Evolutionary conservation across 345 rosid genomes (phyloP).

Genomic region (Dipteronia dyeriana): DNA sequence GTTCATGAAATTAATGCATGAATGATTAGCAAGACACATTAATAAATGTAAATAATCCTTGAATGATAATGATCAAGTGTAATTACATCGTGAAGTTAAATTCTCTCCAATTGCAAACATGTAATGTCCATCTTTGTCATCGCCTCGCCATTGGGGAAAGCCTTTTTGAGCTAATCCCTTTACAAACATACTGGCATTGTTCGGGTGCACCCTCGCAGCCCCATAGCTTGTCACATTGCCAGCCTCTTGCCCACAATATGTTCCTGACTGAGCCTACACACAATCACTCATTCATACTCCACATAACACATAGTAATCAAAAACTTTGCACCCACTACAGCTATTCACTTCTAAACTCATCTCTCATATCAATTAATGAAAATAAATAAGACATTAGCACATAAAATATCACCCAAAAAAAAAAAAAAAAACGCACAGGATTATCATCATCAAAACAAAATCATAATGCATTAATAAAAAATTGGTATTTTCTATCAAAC

Average conservation of each 20-base stretch:
- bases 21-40: constrained; percentile 15
- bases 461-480: background rate
- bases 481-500: background rate
- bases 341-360: constrained; percentile 15
- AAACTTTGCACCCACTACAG: constrained; percentile 28
- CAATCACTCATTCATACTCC: constrained; percentile 54
- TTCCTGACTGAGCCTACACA: constrained; percentile 74
- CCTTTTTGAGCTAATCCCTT: constrained; percentile 62
- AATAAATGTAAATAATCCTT: constrained; percentile 20
- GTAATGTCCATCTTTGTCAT: constrained; percentile 83
- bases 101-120: constrained; percentile 70
- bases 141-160: constrained; percentile 67
- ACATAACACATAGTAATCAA: constrained; percentile 33
- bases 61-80: constrained; percentile 46
- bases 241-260: constrained; percentile 55
- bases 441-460: background rate
- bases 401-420: background rate
- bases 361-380: constrained; percentile 17
- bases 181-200: constrained; percentile 47
- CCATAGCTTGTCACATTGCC: constrained; percentile 63
- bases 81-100: constrained; percentile 74
- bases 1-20: constrained; percentile 11
- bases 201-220: constrained; percentile 50
- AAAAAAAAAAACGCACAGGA: background rate
- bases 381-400: background rate